Evolutionary conservation across 768 basidiomycete genomes (phyloP).

Genomic region (Phlebiopsis gigantea): DNA sequence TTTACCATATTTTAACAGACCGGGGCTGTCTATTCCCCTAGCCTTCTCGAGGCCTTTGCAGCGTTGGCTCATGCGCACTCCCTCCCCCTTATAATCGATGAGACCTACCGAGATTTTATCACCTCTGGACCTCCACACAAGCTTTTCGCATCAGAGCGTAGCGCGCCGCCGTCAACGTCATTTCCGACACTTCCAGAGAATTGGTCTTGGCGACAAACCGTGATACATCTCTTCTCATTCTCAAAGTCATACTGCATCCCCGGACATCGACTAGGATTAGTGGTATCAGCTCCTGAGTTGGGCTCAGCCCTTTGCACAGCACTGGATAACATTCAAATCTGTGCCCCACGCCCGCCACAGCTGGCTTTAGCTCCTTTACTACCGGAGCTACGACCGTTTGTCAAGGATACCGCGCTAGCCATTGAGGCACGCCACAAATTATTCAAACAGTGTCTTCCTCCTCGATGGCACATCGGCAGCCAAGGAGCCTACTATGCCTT

Average conservation of each 20-base stretch:
- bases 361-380: constrained; percentile 56
- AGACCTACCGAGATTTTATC: constrained; percentile 84
- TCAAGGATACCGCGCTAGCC: constrained; percentile 43
- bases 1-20: constrained; percentile 42
- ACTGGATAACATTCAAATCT: constrained; percentile 78
- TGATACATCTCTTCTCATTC: constrained; percentile 75
- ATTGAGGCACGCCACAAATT: constrained; percentile 49
- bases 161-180: not conserved
- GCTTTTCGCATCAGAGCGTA: constrained; percentile 37
- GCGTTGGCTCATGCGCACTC: constrained; percentile 46
- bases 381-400: constrained; percentile 43
- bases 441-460: constrained; percentile 45
- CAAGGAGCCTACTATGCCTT: constrained; percentile 79
- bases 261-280: constrained; percentile 72
- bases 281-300: constrained; percentile 56
- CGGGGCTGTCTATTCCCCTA: constrained; percentile 60
- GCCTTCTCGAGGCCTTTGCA: constrained; percentile 53
- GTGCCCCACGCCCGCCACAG: constrained; percentile 70
- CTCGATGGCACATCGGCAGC: constrained; percentile 55
- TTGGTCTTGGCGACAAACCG: constrained; percentile 51
- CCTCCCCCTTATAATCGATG: constrained; percentile 75
- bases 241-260: constrained; percentile 81
- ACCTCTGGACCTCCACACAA: constrained; percentile 43
- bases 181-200: not conserved
- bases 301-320: constrained; percentile 49